phyloP scores from a whole-genome alignment of 208 protist species.

The Leishmania lainsoni region DNA sequence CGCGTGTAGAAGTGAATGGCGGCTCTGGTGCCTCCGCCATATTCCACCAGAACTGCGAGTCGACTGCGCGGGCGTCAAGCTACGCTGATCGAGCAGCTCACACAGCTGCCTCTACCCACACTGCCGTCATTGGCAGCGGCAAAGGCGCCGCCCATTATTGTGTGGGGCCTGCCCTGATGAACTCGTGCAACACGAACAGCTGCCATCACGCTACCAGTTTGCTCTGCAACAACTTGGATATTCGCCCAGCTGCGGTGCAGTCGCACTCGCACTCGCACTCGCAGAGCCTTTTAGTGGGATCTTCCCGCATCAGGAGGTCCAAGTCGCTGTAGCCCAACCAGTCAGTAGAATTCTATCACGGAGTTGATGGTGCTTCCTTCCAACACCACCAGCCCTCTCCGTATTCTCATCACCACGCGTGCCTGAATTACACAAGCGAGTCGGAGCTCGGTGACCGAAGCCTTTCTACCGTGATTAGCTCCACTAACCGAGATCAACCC shows the following conservation, averaged over 20 bases:
- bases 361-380: background rate
- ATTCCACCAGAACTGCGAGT: background rate
- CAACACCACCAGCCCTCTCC: background rate
- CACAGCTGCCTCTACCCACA: background rate
- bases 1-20: conserved; percentile 4
- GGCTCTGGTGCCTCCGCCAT: conserved; percentile 2
- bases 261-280: background rate
- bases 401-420: background rate
- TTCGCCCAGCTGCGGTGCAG: background rate
- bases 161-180: background rate
- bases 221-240: conserved; percentile 8
- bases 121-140: background rate
- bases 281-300: background rate
- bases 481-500: conserved; percentile 16
- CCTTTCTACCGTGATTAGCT: background rate
- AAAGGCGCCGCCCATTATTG: background rate
- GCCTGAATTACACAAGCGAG: background rate
- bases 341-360: background rate
- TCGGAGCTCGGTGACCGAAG: background rate
- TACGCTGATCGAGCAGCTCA: conserved; percentile 3
- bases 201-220: conserved; percentile 1
- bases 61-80: background rate
- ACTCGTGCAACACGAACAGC: background rate
- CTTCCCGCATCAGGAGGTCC: background rate
- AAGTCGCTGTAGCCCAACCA: background rate